Conservation (phyloP, 1,139 yeast species). For the Nakaseomyces kungkrabaensis region DNA sequence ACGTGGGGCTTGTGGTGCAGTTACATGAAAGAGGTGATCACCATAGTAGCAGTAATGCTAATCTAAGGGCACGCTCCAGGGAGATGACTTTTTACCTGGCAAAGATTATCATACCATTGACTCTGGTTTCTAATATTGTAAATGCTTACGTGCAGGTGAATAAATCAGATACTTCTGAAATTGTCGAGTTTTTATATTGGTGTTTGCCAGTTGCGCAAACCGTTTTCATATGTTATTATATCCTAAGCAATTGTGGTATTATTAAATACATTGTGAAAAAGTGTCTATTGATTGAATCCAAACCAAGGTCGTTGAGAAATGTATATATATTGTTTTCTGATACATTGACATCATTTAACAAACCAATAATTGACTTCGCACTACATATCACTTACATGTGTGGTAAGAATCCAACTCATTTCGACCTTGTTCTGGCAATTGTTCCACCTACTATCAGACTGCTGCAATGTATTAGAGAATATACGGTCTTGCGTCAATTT, state of each 20-base stretch:
- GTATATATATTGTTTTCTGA: slow-evolving; percentile 77
- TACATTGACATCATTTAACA: slow-evolving; percentile 68
- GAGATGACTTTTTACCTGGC: slow-evolving; percentile 20
- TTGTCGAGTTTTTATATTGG: slow-evolving; percentile 11
- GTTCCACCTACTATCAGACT: slow-evolving; percentile 66
- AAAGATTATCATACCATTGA: slow-evolving; percentile 17
- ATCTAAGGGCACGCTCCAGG: background rate
- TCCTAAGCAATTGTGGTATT: slow-evolving; percentile 34
- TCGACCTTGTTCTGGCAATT: slow-evolving; percentile 34
- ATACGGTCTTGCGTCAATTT: slow-evolving; percentile 37
- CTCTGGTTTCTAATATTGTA: background rate
- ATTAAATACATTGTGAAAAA: slow-evolving; percentile 31
- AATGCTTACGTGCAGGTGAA: background rate
- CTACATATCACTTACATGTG: slow-evolving; percentile 35
- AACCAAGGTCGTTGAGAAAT: slow-evolving; percentile 56
- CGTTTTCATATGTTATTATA: slow-evolving; percentile 19
- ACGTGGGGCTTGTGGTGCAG: slow-evolving; percentile 21
- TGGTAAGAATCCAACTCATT: slow-evolving; percentile 14
- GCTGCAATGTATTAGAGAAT: slow-evolving; percentile 73
- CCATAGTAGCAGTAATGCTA: background rate
- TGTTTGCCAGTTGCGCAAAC: slow-evolving; percentile 32
- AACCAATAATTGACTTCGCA: slow-evolving; percentile 62
- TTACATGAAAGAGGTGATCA: background rate
- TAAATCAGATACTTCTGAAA: background rate
- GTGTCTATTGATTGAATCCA: slow-evolving; percentile 45